Conservation (phyloP, 2,329 filamentous ascomycete genomes). For the Penicillium rolfsii region DNA sequence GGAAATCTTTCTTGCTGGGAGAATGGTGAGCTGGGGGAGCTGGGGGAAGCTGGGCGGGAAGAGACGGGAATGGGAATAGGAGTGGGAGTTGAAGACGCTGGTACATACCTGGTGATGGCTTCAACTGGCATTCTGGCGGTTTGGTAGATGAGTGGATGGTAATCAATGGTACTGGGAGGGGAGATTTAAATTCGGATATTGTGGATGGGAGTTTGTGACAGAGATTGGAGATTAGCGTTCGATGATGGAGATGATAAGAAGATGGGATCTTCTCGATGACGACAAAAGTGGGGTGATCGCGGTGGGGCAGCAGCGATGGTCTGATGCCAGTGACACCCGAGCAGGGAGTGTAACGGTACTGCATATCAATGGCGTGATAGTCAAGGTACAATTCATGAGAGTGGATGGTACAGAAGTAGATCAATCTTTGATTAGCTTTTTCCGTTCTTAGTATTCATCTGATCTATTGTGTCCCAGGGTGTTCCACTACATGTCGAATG, state of each 20-base stretch:
- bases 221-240: not conserved
- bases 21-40: not conserved
- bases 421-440: not conserved
- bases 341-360: not conserved
- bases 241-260: not conserved
- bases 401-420: not conserved
- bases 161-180: not conserved
- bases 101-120: not conserved
- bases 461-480: not conserved
- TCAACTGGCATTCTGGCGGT: conserved; percentile 16
- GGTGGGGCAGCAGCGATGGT: not conserved
- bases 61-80: not conserved
- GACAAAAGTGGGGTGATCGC: not conserved
- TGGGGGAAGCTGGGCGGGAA: too few species aligned
- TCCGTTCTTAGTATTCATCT: not conserved
- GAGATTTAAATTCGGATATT: not conserved
- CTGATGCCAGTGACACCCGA: not conserved
- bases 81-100: not conserved
- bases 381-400: not conserved
- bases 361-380: not conserved
- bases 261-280: not conserved
- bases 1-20: conserved; percentile 16
- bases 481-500: not conserved
- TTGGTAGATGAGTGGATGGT: not conserved
- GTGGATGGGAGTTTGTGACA: not conserved